These are phyloP conservation scores for Kodamaea fukazawae DNA, from an alignment of 805 yeast species.

Conservation along the genomic window DNA sequence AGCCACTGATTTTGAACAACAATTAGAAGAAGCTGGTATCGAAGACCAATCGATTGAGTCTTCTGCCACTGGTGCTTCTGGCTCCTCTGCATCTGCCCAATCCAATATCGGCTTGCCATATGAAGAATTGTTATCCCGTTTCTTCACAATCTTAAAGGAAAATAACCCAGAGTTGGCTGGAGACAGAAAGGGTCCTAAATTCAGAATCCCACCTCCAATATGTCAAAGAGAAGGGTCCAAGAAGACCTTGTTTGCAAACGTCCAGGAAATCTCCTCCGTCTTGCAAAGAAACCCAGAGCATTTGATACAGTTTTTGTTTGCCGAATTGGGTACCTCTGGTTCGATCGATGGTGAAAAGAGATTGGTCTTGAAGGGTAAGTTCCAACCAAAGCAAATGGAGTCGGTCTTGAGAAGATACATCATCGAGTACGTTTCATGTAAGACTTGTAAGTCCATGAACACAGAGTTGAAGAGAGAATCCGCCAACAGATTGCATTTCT, in stretches of 20 bases:
- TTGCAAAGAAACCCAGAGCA: slow-evolving; percentile 97
- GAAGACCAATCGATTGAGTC: slow-evolving; percentile 35
- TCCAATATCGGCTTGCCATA: slow-evolving; percentile 60
- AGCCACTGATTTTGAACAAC: slow-evolving; percentile 81
- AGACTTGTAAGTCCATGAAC: slow-evolving; percentile 97
- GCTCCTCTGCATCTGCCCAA: slow-evolving; percentile 8
- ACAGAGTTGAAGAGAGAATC: slow-evolving; percentile 94
- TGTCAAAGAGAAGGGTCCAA: slow-evolving; percentile 97
- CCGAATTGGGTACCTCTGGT: slow-evolving; percentile 99
- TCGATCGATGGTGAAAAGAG: slow-evolving; percentile 98
- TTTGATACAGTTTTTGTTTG: slow-evolving; percentile 92
- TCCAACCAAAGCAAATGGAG: slow-evolving; percentile 96
- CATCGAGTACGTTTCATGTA: slow-evolving; percentile 95
- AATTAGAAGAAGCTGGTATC: slow-evolving; percentile 87
- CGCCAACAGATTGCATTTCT: slow-evolving; percentile 92
- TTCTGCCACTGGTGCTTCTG: slow-evolving; percentile 7
- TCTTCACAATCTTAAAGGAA: slow-evolving; percentile 79
- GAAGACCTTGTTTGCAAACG: slow-evolving; percentile 93
- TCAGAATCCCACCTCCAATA: slow-evolving; percentile 96
- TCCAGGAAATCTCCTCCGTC: slow-evolving; percentile 89
- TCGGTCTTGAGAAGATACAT: slow-evolving; percentile 94
- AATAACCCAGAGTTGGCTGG: slow-evolving; percentile 99
- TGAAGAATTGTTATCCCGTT: slow-evolving; percentile 74
- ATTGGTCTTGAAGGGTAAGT: slow-evolving; percentile 95
- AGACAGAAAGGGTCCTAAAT: slow-evolving; percentile 86